Conservation (phyloP, 331 rosid genomes). For the Quercus phellos region DNA sequence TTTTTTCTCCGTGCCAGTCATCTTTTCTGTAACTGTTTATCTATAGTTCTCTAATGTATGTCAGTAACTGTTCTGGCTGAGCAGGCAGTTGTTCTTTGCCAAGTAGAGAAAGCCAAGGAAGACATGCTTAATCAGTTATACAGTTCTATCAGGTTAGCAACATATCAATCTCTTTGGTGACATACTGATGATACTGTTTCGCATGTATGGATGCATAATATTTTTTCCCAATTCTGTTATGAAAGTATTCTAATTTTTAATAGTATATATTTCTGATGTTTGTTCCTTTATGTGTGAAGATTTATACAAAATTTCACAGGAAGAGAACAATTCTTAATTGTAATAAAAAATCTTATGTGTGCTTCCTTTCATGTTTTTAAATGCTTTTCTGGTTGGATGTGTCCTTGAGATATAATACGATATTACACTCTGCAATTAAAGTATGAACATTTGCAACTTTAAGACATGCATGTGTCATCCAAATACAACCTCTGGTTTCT, state of each 20-base stretch:
- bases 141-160: constrained; percentile 78
- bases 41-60: constrained; percentile 14
- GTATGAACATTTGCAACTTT: background rate
- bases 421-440: background rate
- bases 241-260: background rate
- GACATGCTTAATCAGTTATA: constrained; percentile 94
- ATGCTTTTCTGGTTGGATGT: background rate
- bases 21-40: background rate
- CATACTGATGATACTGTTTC: constrained; percentile 9
- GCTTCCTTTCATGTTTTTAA: background rate
- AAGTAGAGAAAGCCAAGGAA: constrained; percentile 97
- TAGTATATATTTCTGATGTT: background rate
- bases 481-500: too few relatives aligned
- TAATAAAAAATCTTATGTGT: too few relatives aligned
- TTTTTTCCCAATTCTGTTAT: background rate
- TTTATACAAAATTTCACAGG: too few relatives aligned
- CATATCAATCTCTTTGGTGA: constrained; percentile 3
- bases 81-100: constrained; percentile 99
- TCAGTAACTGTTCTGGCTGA: constrained; percentile 30
- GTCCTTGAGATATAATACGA: too few relatives aligned
- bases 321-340: too few relatives aligned
- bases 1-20: constrained; percentile 5
- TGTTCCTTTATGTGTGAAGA: background rate
- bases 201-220: background rate
- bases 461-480: background rate